phyloP scores from a whole-genome alignment of 768 basidiomycete species.

The Tylopilus subfusipes region DNA sequence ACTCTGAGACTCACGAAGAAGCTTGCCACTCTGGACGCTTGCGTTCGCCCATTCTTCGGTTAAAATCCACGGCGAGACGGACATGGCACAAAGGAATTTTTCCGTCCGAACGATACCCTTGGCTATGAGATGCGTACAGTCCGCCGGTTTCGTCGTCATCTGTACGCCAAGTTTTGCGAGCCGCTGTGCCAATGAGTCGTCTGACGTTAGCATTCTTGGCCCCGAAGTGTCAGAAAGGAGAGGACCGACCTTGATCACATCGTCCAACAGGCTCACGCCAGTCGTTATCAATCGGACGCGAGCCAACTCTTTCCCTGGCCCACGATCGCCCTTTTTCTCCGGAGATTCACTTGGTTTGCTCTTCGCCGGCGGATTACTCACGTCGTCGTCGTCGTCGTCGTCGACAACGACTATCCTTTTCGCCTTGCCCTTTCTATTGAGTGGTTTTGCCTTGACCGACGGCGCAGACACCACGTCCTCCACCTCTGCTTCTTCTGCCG shows the following conservation, averaged over 20 bases:
- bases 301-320: neutral
- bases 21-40: conserved; percentile 49
- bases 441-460: conserved; percentile 8
- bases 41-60: conserved; percentile 65
- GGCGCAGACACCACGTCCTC: conserved; percentile 13
- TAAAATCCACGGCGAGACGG: conserved; percentile 59
- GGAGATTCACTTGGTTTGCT: neutral
- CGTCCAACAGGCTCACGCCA: conserved; percentile 53
- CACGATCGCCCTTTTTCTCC: conserved; percentile 13
- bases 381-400: conserved; percentile 8
- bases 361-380: neutral
- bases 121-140: conserved; percentile 80
- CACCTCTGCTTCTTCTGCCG: conserved; percentile 26
- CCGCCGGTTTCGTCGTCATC: conserved; percentile 52
- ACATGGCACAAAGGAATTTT: conserved; percentile 80
- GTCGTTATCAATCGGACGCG: conserved; percentile 63
- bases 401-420: neutral
- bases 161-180: conserved; percentile 65
- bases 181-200: conserved; percentile 36
- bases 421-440: conserved; percentile 7
- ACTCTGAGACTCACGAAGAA: conserved; percentile 54
- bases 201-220: neutral
- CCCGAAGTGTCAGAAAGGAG: neutral
- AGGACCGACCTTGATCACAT: conserved; percentile 53
- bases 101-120: conserved; percentile 74